phyloP scores from a whole-genome alignment of 148 eudicot genomes.

The Limonium bicolor region DNA sequence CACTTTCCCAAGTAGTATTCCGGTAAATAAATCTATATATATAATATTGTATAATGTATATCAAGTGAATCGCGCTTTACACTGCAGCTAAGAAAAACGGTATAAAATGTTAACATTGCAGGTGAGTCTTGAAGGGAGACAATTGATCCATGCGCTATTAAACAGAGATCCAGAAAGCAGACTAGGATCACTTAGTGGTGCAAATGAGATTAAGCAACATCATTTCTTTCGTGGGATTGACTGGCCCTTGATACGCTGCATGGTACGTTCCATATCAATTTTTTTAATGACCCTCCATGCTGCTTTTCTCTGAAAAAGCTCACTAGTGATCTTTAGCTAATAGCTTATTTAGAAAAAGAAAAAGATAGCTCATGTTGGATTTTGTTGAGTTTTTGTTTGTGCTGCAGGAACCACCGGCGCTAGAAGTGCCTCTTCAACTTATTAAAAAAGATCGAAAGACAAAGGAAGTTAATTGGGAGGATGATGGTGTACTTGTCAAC shows the following conservation, averaged over 20 bases:
- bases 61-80: not conserved
- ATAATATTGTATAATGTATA: not conserved
- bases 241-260: constrained; percentile 95
- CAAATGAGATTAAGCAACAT: constrained; percentile 75
- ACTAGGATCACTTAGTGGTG: constrained; percentile 67
- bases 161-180: constrained; percentile 77
- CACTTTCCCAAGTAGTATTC: constrained; percentile 95
- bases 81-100: too few relatives aligned
- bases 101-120: too few relatives aligned
- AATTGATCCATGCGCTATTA: constrained; percentile 63
- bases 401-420: constrained; percentile 63
- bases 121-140: constrained; percentile 84
- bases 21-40: constrained; percentile 24
- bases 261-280: constrained; percentile 28
- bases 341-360: too few relatives aligned
- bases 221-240: constrained; percentile 74
- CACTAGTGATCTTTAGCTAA: not conserved
- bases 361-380: too few relatives aligned
- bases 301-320: not conserved
- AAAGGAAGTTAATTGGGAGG: constrained; percentile 55
- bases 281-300: not conserved
- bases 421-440: constrained; percentile 65
- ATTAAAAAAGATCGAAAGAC: constrained; percentile 42
- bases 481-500: constrained; percentile 59
- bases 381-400: too few relatives aligned